Evolutionary conservation across 345 rosid species (phyloP).

Genomic region (Eucalyptus decipiens): DNA sequence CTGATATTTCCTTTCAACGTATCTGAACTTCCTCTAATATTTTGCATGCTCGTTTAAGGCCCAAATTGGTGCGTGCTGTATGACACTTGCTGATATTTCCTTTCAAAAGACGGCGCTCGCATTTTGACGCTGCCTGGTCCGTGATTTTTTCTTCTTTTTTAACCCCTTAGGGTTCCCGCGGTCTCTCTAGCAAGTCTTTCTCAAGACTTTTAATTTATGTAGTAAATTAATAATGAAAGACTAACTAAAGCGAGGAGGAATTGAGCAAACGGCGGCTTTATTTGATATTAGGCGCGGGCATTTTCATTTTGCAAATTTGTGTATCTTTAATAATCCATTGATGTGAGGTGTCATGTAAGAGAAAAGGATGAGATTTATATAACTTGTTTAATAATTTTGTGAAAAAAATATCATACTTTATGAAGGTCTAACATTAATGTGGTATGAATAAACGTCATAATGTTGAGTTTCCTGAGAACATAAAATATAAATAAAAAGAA

Average conservation of each 20-base stretch:
- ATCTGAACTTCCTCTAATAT: neutral
- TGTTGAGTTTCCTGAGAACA: no score
- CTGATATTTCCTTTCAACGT: neutral
- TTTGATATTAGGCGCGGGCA: neutral
- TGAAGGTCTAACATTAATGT: neutral
- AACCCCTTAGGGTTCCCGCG: no score
- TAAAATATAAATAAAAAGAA: no score
- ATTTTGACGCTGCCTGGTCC: no score
- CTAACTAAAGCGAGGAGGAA: neutral
- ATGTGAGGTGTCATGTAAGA: neutral
- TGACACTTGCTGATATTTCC: no score
- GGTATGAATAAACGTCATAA: no score
- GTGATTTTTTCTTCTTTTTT: fast-evolving
- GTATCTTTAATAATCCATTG: neutral
- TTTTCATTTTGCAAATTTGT: neutral
- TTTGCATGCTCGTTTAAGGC: neutral
- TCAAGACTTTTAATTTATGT: no score
- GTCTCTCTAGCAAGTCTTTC: no score
- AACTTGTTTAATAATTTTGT: neutral
- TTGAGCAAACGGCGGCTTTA: neutral
- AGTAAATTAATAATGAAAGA: neutral
- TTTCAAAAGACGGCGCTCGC: no score
- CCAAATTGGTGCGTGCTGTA: no score
- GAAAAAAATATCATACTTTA: no score
- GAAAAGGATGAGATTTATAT: neutral